phyloP scores from a whole-genome alignment of 257 asterid genomes.

The Euphrasia confusa region DNA sequence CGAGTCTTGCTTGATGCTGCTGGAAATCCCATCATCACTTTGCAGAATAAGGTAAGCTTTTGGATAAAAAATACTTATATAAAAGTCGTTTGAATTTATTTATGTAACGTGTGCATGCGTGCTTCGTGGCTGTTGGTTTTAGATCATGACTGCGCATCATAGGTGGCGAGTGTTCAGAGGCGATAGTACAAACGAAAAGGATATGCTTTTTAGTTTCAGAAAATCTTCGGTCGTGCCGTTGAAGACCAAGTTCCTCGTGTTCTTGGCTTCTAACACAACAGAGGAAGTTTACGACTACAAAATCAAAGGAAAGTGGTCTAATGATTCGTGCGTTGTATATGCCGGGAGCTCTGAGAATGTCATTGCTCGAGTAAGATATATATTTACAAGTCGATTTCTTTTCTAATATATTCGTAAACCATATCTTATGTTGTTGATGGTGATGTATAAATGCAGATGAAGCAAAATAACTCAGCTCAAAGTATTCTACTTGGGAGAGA shows the following conservation, averaged over 20 bases:
- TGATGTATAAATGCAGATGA: neutral
- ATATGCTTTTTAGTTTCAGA: constrained; percentile 47
- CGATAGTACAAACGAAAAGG: constrained; percentile 41
- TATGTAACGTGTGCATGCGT: neutral
- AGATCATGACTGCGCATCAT: constrained; percentile 60
- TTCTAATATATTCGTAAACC: neutral
- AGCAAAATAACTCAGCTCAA: neutral
- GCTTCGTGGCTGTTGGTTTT: constrained; percentile 9
- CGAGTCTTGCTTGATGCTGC: no score
- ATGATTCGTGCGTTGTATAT: neutral
- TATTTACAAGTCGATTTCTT: no score
- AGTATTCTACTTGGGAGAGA: neutral
- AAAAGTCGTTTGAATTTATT: no score
- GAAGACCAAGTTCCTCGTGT: constrained; percentile 49
- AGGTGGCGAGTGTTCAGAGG: constrained; percentile 67
- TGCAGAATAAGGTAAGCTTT: no score
- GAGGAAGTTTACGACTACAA: neutral
- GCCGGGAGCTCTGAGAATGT: constrained; percentile 1
- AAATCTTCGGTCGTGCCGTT: constrained; percentile 47
- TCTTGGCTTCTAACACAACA: constrained; percentile 39
- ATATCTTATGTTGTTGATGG: neutral
- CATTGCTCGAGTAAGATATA: neutral
- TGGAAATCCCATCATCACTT: no score
- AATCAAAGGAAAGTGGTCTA: neutral
- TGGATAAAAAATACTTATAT: no score